Conservation (phyloP, 192 early-diverging fungal genomes). For the Rhizoclosmatium globosum region DNA sequence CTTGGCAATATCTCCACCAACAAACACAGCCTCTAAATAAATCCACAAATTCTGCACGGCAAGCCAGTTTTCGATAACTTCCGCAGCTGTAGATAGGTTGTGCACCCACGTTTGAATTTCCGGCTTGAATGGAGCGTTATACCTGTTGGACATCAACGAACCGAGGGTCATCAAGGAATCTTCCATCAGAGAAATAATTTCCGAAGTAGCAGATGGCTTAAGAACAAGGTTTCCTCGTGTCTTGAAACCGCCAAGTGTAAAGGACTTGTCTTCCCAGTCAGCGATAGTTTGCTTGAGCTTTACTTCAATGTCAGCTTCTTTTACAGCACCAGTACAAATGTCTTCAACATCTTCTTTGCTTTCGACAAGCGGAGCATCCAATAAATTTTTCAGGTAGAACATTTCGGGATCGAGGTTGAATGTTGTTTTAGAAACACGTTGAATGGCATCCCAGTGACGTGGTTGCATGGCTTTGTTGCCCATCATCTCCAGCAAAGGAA, state of each 20-base stretch:
- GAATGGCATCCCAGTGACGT: constrained; percentile 68
- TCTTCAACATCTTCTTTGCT: constrained; percentile 71
- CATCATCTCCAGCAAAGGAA: constrained; percentile 70
- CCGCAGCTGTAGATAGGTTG: constrained; percentile 69
- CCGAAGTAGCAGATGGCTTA: constrained; percentile 64
- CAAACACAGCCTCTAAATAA: constrained; percentile 73
- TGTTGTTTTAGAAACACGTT: constrained; percentile 57
- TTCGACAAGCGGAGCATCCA: constrained; percentile 66
- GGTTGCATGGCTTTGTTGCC: constrained; percentile 69
- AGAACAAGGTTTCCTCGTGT: constrained; percentile 68
- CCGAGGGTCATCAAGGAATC: constrained; percentile 70
- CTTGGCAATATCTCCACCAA: constrained; percentile 74
- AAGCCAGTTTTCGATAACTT: constrained; percentile 74
- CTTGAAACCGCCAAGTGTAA: constrained; percentile 66
- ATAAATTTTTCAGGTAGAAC: constrained; percentile 67
- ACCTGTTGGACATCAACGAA: constrained; percentile 67
- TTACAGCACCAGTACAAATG: constrained; percentile 69
- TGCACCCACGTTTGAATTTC: constrained; percentile 72
- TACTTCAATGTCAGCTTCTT: constrained; percentile 72
- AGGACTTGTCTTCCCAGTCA: constrained; percentile 70
- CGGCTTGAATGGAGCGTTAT: constrained; percentile 71
- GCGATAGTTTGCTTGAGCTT: constrained; percentile 65
- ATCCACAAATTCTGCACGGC: constrained; percentile 74
- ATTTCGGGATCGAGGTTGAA: constrained; percentile 71
- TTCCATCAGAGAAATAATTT: constrained; percentile 73